Base-by-base conservation (phyloP, 1,284 basidiomycete species). In the Gymnopus androsaceus region DNA sequence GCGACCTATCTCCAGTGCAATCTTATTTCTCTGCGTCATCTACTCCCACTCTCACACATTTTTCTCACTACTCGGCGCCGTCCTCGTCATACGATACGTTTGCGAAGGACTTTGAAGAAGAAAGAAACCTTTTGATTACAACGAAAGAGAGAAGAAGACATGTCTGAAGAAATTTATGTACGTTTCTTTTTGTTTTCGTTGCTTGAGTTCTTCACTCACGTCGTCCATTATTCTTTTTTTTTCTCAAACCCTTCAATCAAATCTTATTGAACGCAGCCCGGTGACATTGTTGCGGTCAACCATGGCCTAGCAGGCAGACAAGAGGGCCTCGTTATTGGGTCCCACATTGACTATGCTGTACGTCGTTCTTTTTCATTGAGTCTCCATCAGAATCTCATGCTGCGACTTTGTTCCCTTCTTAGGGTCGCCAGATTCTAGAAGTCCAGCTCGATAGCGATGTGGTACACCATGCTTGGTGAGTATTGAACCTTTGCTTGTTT, bases 351-450 rank as follows among this genome's bases (percentile, higher is more conserved):
- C 78, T 76, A 78, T 62, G 71, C 77, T 54, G 89, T 90, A 69
- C 62, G 86, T 78, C 14, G 27, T 9, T 30, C 21, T 15, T 21
- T 15, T 15, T n/a, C 23, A 28, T 28, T 23, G 11, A 15, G n/a
- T 53, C 31, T 44, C 12, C 7, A 11, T 51, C 44, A 14, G 41
- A 27, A 11, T 28, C 30, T 51, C 19, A 28, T n/a, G 15, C 21
- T 55, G 14, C 31, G 45, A 19, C 46, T 55, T 17, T 46, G 38
- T 15, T 49, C n/a, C 42, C 17, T 40, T 23, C 55, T 3, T 65
- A 92, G 89, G 89, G 89, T 55, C 84, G 89, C 55, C 87, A 89
- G 73, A 79, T 91, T 60, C 72, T 92, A 58, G 87, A 91, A 66
- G 85, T 92, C 36, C 89, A 89, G 67, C 81, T 92, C 53, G 87